Evolutionary conservation across 352 stramenopile species (phyloP).

Genomic region (Globisporangium emineosum): DNA sequence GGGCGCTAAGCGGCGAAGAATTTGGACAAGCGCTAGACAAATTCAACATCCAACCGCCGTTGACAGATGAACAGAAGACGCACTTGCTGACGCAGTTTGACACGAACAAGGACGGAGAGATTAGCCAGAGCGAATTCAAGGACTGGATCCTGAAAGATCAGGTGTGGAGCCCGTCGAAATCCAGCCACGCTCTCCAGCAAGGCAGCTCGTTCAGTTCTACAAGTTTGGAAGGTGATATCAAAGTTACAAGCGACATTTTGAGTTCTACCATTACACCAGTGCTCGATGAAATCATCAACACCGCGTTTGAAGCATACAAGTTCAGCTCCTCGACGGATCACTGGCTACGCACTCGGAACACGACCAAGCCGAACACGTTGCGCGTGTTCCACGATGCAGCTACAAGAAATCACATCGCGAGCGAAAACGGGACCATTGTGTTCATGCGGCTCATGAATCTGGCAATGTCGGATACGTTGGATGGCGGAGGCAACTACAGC

Average conservation of each 20-base stretch:
- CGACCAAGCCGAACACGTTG: slow-evolving; percentile 16
- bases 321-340: slow-evolving; percentile 30
- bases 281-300: slow-evolving; percentile 38
- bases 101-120: slow-evolving; percentile 59
- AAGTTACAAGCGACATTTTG: slow-evolving; percentile 22
- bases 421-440: slow-evolving; percentile 27
- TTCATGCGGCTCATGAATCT: slow-evolving; percentile 51
- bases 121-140: slow-evolving; percentile 64
- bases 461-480: slow-evolving; percentile 17
- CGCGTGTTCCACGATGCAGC: slow-evolving; percentile 8
- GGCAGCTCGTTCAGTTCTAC: not conserved
- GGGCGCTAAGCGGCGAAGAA: slow-evolving; percentile 49
- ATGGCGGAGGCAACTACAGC: slow-evolving; percentile 18
- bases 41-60: slow-evolving; percentile 48
- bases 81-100: slow-evolving; percentile 68
- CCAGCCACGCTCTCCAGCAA: not conserved
- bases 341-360: slow-evolving; percentile 42
- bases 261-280: slow-evolving; percentile 34
- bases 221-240: not conserved
- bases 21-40: slow-evolving; percentile 48
- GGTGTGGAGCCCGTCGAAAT: slow-evolving; percentile 38
- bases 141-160: slow-evolving; percentile 66
- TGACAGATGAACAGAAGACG: slow-evolving; percentile 43
- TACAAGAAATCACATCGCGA: slow-evolving; percentile 1
- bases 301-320: slow-evolving; percentile 30